A percentile compares a stretch with the other conserved stretches of the same genome.
These are phyloP conservation scores for Lolium perenne DNA, from an alignment of 176 grass and related monocot species.

Conservation along the genomic window DNA sequence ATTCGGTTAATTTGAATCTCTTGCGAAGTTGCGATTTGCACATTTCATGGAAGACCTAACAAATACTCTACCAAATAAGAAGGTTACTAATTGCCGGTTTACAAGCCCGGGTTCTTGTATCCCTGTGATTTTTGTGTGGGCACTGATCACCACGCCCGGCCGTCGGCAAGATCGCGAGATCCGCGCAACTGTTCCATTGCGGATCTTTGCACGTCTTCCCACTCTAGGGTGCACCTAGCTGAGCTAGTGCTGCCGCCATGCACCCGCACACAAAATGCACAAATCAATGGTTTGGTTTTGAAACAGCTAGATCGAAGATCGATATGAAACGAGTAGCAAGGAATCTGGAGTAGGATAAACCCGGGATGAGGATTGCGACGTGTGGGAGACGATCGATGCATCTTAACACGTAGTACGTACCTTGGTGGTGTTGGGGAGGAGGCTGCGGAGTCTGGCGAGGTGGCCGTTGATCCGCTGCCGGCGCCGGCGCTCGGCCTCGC, in stretches of 20 bases:
- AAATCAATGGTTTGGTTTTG: background rate
- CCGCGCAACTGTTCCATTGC: slow-evolving; percentile 35
- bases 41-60: slow-evolving; percentile 4
- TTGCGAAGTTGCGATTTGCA: background rate
- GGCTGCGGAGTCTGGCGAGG: slow-evolving; percentile 80
- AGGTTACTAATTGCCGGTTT: background rate
- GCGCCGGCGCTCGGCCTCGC: slow-evolving; percentile 96
- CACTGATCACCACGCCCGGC: background rate
- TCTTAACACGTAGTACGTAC: slow-evolving; percentile 45
- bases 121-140: background rate
- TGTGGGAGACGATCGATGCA: background rate
- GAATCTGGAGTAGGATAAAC: too few relatives aligned
- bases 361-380: background rate
- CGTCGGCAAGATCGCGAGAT: background rate
- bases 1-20: background rate
- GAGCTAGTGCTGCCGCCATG: background rate
- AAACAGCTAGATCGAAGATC: background rate
- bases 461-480: slow-evolving; percentile 95
- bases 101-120: background rate
- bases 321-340: background rate
- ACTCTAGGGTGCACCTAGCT: background rate
- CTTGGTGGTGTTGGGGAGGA: slow-evolving; percentile 97
- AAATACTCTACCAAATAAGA: background rate
- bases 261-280: background rate
- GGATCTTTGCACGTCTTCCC: slow-evolving; percentile 14